Base-by-base conservation (phyloP, 1,284 basidiomycete species). In the Vanrija sp. region DNA sequence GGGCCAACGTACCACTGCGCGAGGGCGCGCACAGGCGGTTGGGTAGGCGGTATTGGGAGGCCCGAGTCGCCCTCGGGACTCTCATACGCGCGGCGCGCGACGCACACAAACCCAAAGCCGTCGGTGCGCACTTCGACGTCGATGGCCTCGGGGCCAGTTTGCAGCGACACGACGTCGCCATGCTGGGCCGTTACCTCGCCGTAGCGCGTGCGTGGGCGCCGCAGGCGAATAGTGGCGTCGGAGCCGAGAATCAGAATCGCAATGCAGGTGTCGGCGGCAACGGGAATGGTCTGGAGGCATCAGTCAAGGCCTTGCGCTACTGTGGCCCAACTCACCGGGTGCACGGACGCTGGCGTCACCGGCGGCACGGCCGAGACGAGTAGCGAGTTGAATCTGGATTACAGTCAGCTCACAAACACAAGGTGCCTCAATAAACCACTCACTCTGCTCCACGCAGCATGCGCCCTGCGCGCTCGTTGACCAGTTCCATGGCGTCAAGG, bases 21-120 rank as follows among this genome's bases (percentile, higher is more conserved):
- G 16, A 46, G 44, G 21, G 16, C 7, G 3, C 12, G 28, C 9
- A 15, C 44, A n/a, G 19, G 23, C 39, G n/a, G 42, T 43, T 15
- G 64, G 52, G 51, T 57, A 59, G 28, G 57, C 60, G 61, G 45
- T 12, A 28, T 18, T 5, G 25, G 50, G 40, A 21, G 38, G 34
- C 25, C 16, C 2, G 34, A 1, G 1, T 34, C 34, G 14, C 34
- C 34, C 34, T 34, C 34, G 15, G 25, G 7, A 6, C 28, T 28
- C 10, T 7, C 18, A 5, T 38, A 39, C 15, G 46, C 48, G 7
- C 40, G 23, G 21, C 47, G 28, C 3, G 14, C 43, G 15, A 69
- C 62, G 54, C 49, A 71, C 62, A 60, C 46, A 40, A 73, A 71
- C 3, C 66, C 73, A 46, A 75, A 75, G 1, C 68, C 68, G 19